Base-by-base conservation (phyloP, 1,284 basidiomycete genomes). In the Ceratobasidium papillatum region DNA sequence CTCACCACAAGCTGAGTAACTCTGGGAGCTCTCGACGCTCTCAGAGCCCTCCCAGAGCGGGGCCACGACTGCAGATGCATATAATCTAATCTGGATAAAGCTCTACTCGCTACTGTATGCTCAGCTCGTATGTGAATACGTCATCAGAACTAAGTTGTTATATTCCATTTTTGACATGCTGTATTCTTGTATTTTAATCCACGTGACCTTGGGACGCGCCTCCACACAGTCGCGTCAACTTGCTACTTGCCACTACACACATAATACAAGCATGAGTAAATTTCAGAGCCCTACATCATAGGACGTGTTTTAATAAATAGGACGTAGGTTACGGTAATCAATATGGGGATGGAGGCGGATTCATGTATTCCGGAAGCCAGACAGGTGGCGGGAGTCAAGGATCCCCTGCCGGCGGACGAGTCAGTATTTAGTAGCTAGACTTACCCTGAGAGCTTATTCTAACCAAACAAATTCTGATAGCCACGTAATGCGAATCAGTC, bases 401-500 rank as follows among this genome's bases (percentile, higher is more conserved):
- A 27, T 72, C 69, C 4, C 69, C 69, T 12, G 36, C 68, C 30
- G 69, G 69, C 41, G 69, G 69, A 36, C 56, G 58, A 36, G 69
- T 72, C 19, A 51, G 69, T 51, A 14, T 36, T 7, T 19, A n/a
- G 25, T 49, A 27, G 25, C n/a, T 45, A 56, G 0, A 25, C 27
- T 59, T 45, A 45, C 19, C 4, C 3, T 52, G 36, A 1, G 22
- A 22, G 17, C 11, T 36, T 25, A 5, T 22, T 34, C 47, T 49
- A 25, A 61, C 34, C 1, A 32, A 45, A 19, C 38, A n/a, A n/a
- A n/a, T 45, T 71, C 5, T n/a, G 11, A 71, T 7, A 72, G 69
- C 30, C 58, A 1, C 69, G 69, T 17, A 72, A 72, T 30, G 41
- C 58, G 27, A 72, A 72, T 54, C 88, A 91, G 74, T 91, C 94